A percentile compares a stretch with the other conserved stretches of the same genome.
Evolutionary conservation across 371 early-diverging fungal species (phyloP).

Genomic region (Apophysomyces elegans): DNA sequence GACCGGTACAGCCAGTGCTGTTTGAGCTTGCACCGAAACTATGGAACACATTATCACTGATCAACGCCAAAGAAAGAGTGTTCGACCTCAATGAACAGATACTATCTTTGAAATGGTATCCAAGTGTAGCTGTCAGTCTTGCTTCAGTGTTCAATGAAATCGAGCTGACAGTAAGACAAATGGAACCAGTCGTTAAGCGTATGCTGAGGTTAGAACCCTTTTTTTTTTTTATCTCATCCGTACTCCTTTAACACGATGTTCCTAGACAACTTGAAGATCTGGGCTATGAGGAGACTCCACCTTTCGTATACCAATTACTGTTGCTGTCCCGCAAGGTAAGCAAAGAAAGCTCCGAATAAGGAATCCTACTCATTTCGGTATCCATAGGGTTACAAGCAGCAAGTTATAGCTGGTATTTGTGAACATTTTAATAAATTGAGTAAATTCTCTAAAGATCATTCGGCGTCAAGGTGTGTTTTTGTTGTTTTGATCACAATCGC

Average conservation of each 20-base stretch:
- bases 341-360: neutral
- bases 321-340: conserved; percentile 63
- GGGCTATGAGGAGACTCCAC: conserved; percentile 61
- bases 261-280: conserved; percentile 51
- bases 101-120: conserved; percentile 46
- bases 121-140: conserved; percentile 41
- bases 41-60: conserved; percentile 42
- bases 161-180: conserved; percentile 44
- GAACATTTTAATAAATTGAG: conserved; percentile 48
- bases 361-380: neutral
- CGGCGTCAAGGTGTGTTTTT: conserved; percentile 21
- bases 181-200: conserved; percentile 39
- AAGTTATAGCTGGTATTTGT: conserved; percentile 47
- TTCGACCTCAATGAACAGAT: conserved; percentile 43
- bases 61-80: conserved; percentile 27
- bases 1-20: conserved; percentile 40
- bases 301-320: conserved; percentile 59
- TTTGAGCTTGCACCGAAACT: conserved; percentile 53
- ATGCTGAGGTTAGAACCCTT: conserved; percentile 34
- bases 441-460: conserved; percentile 17
- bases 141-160: conserved; percentile 57
- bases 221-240: neutral
- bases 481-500: neutral
- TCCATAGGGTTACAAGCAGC: conserved; percentile 49
- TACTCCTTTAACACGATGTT: neutral